A percentile compares a stretch with the other conserved stretches of the same genome.
Conservation (phyloP, 2,329 filamentous ascomycete species). For the Aspergillus tamarii region DNA sequence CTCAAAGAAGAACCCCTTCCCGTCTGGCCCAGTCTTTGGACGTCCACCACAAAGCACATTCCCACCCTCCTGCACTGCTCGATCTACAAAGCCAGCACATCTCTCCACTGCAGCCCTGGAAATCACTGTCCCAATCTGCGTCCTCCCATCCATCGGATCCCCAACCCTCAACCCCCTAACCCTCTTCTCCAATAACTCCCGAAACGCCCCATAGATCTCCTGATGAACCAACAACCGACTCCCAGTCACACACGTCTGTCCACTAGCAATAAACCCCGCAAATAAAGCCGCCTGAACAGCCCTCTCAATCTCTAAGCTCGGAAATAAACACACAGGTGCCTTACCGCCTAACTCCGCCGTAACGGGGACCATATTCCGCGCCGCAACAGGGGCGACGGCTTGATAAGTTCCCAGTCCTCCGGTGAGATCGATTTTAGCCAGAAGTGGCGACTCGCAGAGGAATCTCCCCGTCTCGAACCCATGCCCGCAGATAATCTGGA, state of each 20-base stretch:
- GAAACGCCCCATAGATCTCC: constrained; percentile 46
- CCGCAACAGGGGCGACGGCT: constrained; percentile 36
- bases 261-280: constrained; percentile 56
- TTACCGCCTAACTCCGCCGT: constrained; percentile 44
- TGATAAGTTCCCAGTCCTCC: constrained; percentile 37
- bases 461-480: constrained; percentile 51
- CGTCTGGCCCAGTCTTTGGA: constrained; percentile 50
- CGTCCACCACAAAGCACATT: constrained; percentile 52
- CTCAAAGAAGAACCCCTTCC: constrained; percentile 54
- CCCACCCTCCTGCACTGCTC: constrained; percentile 44
- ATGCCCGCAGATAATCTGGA: constrained; percentile 56
- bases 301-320: constrained; percentile 34
- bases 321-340: constrained; percentile 39
- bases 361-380: constrained; percentile 37
- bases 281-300: constrained; percentile 40
- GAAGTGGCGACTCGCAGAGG: constrained; percentile 32
- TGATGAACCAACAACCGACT: constrained; percentile 57
- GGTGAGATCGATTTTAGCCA: constrained; percentile 41
- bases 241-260: constrained; percentile 61
- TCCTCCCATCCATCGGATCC: constrained; percentile 58
- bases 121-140: constrained; percentile 67
- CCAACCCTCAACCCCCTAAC: constrained; percentile 60
- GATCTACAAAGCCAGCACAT: constrained; percentile 33
- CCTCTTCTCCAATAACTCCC: constrained; percentile 47
- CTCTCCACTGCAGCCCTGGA: constrained; percentile 49